Conservation (phyloP, 2,329 filamentous ascomycete species). For the Dichotomopilus funicola region DNA sequence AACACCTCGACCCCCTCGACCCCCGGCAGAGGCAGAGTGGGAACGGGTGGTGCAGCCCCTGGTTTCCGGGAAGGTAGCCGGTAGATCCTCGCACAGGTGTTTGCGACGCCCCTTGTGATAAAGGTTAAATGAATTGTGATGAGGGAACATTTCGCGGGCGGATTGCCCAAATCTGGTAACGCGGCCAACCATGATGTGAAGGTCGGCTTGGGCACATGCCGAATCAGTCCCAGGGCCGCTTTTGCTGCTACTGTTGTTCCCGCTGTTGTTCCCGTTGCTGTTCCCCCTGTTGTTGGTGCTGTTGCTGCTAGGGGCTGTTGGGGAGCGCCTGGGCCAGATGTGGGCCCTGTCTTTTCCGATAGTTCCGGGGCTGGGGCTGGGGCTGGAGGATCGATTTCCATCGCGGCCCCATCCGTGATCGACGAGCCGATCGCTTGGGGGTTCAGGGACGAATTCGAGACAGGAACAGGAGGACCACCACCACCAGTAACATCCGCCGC, state of each 20-base stretch:
- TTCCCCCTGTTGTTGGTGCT: no score
- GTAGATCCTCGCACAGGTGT: slow-evolving; percentile 74
- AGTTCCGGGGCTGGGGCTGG: slow-evolving; percentile 7
- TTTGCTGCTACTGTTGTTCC: not conserved
- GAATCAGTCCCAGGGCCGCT: slow-evolving; percentile 24
- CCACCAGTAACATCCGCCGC: slow-evolving; percentile 9
- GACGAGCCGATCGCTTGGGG: slow-evolving; percentile 8
- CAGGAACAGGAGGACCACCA: no score
- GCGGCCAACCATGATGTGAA: slow-evolving; percentile 30
- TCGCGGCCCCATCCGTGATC: slow-evolving; percentile 15
- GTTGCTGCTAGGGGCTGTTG: no score
- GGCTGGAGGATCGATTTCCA: slow-evolving; percentile 17
- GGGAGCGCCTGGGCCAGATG: not conserved
- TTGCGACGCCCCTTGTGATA: slow-evolving; percentile 62
- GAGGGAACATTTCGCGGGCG: slow-evolving; percentile 34
- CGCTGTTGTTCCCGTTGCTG: no score
- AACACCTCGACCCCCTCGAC: slow-evolving; percentile 38
- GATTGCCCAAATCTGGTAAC: slow-evolving; percentile 22
- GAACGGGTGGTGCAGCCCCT: slow-evolving; percentile 22
- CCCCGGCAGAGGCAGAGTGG: no score
- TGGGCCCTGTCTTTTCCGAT: slow-evolving; percentile 6
- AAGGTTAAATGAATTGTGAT: slow-evolving; percentile 62
- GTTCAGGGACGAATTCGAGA: slow-evolving; percentile 1
- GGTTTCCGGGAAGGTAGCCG: slow-evolving; percentile 55
- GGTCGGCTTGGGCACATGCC: slow-evolving; percentile 34